Evolutionary conservation across 192 early-diverging fungal genomes (phyloP), one percentile per base, ranked within the genome.

Genomic region (Coemansia sp.): DNA sequence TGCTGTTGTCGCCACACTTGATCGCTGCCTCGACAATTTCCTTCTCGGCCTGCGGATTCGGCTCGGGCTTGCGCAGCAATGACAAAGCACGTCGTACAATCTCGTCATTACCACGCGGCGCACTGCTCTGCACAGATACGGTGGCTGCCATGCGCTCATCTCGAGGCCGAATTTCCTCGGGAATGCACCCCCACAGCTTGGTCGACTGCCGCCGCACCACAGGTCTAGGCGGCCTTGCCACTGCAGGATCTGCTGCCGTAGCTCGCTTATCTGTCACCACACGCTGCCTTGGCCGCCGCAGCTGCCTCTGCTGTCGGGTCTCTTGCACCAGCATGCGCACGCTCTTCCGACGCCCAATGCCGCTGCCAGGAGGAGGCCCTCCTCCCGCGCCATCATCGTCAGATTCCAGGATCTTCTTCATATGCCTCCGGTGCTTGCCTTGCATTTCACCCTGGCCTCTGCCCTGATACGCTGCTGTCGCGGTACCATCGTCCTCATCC

Each of bases 201-300:
- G 84, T 85, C 20, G 84, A 85, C 40, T 77, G 73, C 63, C 84
- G 84, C 20, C 84, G 76, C 34, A 83, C 69, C n/a, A 84, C 45
- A 3, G 65, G 56, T 56, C 21, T 31, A 10, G 51, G 48, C 50
- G 56, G 60, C 45, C 14, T 8, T 20, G 56, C 61, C 7, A 57
- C n/a, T 2, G n/a, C 33, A 5, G 42, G 42, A 1, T 20, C 43
- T 6, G 61, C 18, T 20, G n/a, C 33, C 5, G 28, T 34, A 5
- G 31, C 13, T 14, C 39, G 23, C 39, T 36, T 62, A 18, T 62
- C 62, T 1, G 28, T 14, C 51, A 58, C 56, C 9, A 58, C 56
- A 20, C 56, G 56, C 16, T 34, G 42, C 38, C 24, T 59, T 26
- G 33, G 43, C 33, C 40, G 60, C 36, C 28, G 69, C 21, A 60